phyloP scores from a whole-genome alignment of 176 grass and related monocot genomes.

The Stipa capillata region DNA sequence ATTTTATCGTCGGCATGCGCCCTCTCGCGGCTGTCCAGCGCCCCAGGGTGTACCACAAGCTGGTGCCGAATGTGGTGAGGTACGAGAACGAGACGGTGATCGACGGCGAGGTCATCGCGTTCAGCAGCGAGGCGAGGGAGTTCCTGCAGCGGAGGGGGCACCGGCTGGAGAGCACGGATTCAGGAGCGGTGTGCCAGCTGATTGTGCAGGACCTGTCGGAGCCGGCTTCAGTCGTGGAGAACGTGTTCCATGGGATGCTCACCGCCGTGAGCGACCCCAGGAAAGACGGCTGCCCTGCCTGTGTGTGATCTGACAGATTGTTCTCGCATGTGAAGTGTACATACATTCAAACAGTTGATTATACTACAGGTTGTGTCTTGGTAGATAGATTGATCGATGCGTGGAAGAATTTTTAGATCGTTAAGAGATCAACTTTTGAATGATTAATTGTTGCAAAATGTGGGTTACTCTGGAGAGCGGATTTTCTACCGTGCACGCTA shows the following conservation, averaged over 20 bases:
- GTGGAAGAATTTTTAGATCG: too few species aligned
- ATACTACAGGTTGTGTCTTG: too few species aligned
- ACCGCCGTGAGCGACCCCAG: conserved; percentile 83
- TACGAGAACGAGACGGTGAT: conserved; percentile 64
- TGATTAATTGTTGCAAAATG: too few species aligned
- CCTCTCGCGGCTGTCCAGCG: conserved; percentile 62
- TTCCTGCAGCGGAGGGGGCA: conserved; percentile 62
- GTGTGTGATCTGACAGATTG: too few species aligned
- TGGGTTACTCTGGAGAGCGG: too few species aligned
- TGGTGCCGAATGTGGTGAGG: conserved; percentile 65
- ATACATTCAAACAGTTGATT: too few species aligned
- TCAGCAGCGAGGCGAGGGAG: conserved; percentile 20
- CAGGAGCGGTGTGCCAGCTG: conserved; percentile 59
- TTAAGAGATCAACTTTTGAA: too few species aligned
- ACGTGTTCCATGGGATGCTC: conserved; percentile 52
- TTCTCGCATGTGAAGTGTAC: too few species aligned
- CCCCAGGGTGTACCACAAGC: conserved; percentile 74
- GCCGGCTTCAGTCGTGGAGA: too few species aligned
- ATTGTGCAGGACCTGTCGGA: conserved; percentile 57
- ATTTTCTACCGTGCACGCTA: too few species aligned
- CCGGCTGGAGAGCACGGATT: not conserved
- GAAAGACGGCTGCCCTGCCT: conserved; percentile 68
- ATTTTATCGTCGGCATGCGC: conserved; percentile 70
- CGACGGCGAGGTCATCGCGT: conserved; percentile 49
- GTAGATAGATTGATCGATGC: too few species aligned